Evolutionary conservation across 345 rosid genomes (phyloP).

Genomic region (Mallotus nudiflorus): DNA sequence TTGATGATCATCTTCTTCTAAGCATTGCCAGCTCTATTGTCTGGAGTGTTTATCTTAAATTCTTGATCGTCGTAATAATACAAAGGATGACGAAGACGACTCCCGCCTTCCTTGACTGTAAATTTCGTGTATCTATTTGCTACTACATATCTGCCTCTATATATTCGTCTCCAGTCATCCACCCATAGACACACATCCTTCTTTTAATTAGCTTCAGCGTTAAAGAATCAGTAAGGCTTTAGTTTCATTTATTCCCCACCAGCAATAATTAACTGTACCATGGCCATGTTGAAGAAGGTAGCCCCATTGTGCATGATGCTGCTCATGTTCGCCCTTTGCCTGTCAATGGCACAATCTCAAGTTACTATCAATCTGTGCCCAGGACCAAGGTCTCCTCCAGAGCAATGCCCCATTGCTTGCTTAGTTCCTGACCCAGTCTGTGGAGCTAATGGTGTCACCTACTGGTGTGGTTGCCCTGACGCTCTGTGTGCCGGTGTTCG

Average conservation of each 20-base stretch:
- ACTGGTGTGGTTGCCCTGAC: slow-evolving; percentile 37
- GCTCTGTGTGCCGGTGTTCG: slow-evolving; percentile 24
- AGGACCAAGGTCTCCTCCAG: background rate
- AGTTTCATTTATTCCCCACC: too few species aligned
- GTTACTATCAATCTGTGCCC: background rate
- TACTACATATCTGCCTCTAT: background rate
- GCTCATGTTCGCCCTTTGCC: background rate
- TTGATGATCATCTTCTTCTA: too few species aligned
- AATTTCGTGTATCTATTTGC: background rate
- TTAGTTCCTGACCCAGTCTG: slow-evolving; percentile 34
- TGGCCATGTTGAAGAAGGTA: slow-evolving; percentile 1
- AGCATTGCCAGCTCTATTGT: too few species aligned
- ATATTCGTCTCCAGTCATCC: background rate
- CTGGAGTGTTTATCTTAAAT: too few species aligned
- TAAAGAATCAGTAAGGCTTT: too few species aligned
- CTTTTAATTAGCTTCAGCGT: too few species aligned
- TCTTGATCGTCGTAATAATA: too few species aligned
- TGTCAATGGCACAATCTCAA: background rate
- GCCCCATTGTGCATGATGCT: slow-evolving; percentile 10
- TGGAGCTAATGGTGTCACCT: slow-evolving; percentile 36
- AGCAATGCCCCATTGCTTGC: slow-evolving; percentile 9
- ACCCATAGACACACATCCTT: too few species aligned
- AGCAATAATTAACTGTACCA: too few species aligned
- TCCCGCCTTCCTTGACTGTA: background rate
- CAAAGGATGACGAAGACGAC: too few species aligned